Evolutionary conservation across 2,329 filamentous ascomycete species (phyloP), one percentile per base, ranked within the genome.

Genomic region (Phialophora macrospora): DNA sequence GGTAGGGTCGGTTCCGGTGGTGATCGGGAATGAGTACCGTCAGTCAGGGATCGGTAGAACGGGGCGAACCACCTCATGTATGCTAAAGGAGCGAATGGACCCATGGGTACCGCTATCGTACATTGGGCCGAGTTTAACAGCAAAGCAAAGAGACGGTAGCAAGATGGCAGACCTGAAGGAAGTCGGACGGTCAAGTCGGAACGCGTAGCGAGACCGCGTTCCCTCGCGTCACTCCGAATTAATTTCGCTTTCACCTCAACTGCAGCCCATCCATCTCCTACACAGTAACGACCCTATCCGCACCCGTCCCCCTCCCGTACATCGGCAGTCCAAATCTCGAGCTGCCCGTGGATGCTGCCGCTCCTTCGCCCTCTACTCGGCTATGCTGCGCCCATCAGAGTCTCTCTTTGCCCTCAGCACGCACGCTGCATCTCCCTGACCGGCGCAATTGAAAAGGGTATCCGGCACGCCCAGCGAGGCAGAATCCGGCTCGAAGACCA

Each of bases 361-460:
- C 22, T 66, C 44, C 14, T 30, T 34, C 59, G 52, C 55, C 65
- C 20, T 69, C 63, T 61, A 64, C 46, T 72, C 11, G 71, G 68
- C 12, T 55, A 26, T n/a, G 44, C 24, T 49, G n/a, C 57, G 20
- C 11, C 60, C 60, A 38, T 66, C 71, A 22, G 55, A 57, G 14
- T n/a, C 28, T 24, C 14, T 17, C 38, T 9, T 24, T 34, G 17
- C 51, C 6, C 26, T 34, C 48, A 34, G 28, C 22, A 49, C 32
- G 38, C 38, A 41, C 81, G 83, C 66, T 73, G 79, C 73, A 83
- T 84, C 24, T 88, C 87, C 49, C 82, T 91, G 48, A 85, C 82
- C 66, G 90, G 89, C 9, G 89, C 89, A 51, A 92, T 93, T 73
- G 85, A 87, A 70, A 82, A 84, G 54, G 90, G 90, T 14, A 81